phyloP scores from a whole-genome alignment of 805 yeast species.

The Yamadazyma sp. region DNA sequence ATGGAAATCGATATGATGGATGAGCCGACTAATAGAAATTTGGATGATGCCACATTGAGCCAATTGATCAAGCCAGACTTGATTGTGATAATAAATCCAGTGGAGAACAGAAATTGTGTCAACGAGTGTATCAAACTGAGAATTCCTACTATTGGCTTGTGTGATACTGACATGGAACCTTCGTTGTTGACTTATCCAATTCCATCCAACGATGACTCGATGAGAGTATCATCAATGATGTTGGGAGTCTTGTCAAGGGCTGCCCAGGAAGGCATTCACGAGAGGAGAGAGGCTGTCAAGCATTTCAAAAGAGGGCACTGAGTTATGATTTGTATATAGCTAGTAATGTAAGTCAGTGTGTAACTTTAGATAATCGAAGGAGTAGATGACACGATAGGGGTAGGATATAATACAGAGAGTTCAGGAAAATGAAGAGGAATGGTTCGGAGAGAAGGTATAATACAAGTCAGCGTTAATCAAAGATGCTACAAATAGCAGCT shows the following conservation, averaged over 20 bases:
- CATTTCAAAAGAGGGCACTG: constrained; percentile 4
- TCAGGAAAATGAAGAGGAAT: no score
- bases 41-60: constrained; percentile 47
- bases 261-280: constrained; percentile 72
- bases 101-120: constrained; percentile 77
- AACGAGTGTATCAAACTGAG: constrained; percentile 78
- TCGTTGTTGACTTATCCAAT: constrained; percentile 88
- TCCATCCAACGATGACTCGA: constrained; percentile 93
- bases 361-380: no score
- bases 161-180: constrained; percentile 94
- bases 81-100: constrained; percentile 82
- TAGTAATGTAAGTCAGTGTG: no score
- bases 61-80: constrained; percentile 82
- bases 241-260: constrained; percentile 83
- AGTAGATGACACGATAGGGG: no score
- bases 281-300: constrained; percentile 42
- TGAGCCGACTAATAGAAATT: constrained; percentile 57
- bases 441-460: no score
- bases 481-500: no score
- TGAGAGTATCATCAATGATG: constrained; percentile 75
- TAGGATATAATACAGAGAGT: no score
- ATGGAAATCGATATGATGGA: constrained; percentile 75
- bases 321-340: constrained; percentile 5
- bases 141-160: constrained; percentile 89
- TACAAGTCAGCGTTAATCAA: no score